Evolutionary conservation across 306 rosid genomes (phyloP).

Genomic region (Trifolium subterraneum): DNA sequence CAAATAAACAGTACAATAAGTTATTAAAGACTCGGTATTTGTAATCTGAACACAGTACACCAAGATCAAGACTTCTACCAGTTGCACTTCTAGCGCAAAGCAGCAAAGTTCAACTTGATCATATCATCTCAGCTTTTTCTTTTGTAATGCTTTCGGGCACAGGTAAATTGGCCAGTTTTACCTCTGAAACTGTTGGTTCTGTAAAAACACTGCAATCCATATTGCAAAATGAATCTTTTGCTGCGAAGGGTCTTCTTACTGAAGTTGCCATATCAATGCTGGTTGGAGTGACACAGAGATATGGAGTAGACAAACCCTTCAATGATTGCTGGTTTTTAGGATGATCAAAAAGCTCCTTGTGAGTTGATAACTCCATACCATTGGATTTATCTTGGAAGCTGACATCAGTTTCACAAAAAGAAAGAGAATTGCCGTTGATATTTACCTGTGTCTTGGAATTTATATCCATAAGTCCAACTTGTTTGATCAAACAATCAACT

Average conservation of each 20-base stretch:
- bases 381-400: constrained; percentile 46
- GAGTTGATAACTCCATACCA: constrained; percentile 36
- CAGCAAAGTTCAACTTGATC: constrained; percentile 26
- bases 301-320: constrained; percentile 24
- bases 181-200: constrained; percentile 46
- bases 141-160: constrained; percentile 40
- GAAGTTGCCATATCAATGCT: constrained; percentile 35
- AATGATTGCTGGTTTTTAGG: constrained; percentile 33
- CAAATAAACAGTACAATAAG: constrained; percentile 16
- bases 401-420: constrained; percentile 38
- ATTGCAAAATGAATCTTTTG: constrained; percentile 60
- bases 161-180: constrained; percentile 39
- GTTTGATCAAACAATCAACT: constrained; percentile 55
- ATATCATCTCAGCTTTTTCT: constrained; percentile 45
- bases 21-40: constrained; percentile 19
- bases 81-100: constrained; percentile 36
- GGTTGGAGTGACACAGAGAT: constrained; percentile 38
- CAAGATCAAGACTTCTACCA: constrained; percentile 22
- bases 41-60: constrained; percentile 26
- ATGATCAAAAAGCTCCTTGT: constrained; percentile 39
- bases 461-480: constrained; percentile 56
- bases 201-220: constrained; percentile 46
- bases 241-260: constrained; percentile 53
- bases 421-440: constrained; percentile 39
- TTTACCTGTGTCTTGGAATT: constrained; percentile 37